Percentiles rank a stretch among this genome's conserved stretches.
Conservation (phyloP, 1,284 basidiomycete genomes). For the Laetiporus sulphureus region DNA sequence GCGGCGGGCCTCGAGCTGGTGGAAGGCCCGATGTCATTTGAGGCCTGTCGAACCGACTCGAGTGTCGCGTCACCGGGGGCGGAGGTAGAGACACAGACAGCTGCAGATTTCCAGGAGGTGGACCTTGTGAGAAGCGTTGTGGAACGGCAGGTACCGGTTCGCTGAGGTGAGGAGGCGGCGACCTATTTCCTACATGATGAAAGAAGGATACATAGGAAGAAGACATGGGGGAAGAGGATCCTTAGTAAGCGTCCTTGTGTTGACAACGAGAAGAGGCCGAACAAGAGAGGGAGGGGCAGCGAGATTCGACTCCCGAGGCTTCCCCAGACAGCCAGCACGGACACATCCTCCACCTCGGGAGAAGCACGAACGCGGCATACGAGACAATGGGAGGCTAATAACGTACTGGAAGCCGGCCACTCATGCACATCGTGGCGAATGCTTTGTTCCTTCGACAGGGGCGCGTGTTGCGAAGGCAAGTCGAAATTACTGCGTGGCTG, state of each 20-base stretch:
- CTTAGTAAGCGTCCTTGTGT: constrained; percentile 52
- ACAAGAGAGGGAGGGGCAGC: constrained; percentile 34
- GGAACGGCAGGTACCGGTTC: constrained; percentile 14
- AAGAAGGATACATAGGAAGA: constrained; percentile 32
- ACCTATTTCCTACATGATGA: constrained; percentile 50
- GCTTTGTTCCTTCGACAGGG: constrained; percentile 18
- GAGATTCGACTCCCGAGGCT: constrained; percentile 46
- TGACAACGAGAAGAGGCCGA: constrained; percentile 39
- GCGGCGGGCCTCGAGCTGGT: constrained; percentile 1
- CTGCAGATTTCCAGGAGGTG: constrained; percentile 5
- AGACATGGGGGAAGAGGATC: constrained; percentile 32
- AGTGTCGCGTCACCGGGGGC: constrained; percentile 13
- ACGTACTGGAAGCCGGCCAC: constrained; percentile 66
- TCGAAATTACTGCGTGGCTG: neutral
- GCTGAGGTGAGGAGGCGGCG: constrained; percentile 28
- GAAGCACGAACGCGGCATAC: constrained; percentile 34
- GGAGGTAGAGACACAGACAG: constrained; percentile 2
- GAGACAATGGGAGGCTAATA: constrained; percentile 55
- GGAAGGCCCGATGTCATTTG: constrained; percentile 7
- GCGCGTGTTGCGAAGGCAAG: constrained; percentile 8
- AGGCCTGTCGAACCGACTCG: constrained; percentile 12
- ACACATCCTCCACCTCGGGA: constrained; percentile 44
- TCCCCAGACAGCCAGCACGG: constrained; percentile 39
- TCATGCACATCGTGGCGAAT: constrained; percentile 32
- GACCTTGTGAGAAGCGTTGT: constrained; percentile 8